phyloP scores from a whole-genome alignment of 75 land plant genomes.

The Cupressus sempervirens region DNA sequence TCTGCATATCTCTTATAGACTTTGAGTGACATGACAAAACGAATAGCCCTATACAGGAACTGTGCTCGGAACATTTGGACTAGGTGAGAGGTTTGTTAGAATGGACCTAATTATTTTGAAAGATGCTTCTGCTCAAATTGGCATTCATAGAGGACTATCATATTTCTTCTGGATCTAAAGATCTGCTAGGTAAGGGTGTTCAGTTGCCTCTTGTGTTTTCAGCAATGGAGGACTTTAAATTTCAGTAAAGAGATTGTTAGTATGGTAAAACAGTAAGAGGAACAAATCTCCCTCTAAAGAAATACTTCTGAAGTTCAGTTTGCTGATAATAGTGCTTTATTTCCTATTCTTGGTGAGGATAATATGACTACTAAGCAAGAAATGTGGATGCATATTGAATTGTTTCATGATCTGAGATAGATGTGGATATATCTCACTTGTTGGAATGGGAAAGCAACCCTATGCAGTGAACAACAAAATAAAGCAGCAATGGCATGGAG shows the following conservation, averaged over 20 bases:
- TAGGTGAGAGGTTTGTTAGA: background rate
- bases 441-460: background rate
- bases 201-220: no score
- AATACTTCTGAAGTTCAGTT: no score
- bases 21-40: background rate
- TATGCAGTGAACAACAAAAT: no score
- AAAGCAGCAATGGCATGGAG: background rate
- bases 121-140: background rate
- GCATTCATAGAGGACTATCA: background rate
- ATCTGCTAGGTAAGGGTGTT: background rate
- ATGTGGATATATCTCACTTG: background rate
- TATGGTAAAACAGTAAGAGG: no score
- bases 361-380: no score
- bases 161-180: background rate
- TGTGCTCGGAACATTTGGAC: background rate
- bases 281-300: no score
- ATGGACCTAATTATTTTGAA: background rate
- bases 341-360: no score
- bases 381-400: no score
- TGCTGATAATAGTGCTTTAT: no score
- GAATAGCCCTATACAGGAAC: background rate
- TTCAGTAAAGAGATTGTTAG: no score
- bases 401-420: background rate
- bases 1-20: background rate
- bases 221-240: no score